These are phyloP conservation scores for Bipolaris gigantea DNA, from an alignment of 2,329 filamentous ascomycete species.

Conservation along the genomic window DNA sequence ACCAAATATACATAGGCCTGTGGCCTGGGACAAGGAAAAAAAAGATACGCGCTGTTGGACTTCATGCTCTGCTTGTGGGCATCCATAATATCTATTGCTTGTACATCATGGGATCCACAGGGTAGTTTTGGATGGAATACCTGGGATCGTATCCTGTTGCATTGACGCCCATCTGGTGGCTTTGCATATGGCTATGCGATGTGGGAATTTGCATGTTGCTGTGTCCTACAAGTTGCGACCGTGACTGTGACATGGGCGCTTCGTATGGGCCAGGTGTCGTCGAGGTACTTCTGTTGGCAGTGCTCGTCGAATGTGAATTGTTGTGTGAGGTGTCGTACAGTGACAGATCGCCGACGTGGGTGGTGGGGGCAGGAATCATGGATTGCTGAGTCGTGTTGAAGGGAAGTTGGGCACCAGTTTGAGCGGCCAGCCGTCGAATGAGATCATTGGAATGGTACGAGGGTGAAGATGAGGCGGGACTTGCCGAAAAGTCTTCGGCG, in stretches of 20 bases:
- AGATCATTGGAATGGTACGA: constrained; percentile 39
- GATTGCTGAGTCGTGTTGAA: constrained; percentile 39
- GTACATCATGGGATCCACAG: constrained; percentile 43
- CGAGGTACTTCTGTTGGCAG: constrained; percentile 36
- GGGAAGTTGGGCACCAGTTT: constrained; percentile 41
- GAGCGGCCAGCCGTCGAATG: constrained; percentile 41
- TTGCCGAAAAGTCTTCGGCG: constrained; percentile 32
- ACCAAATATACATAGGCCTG: constrained; percentile 10
- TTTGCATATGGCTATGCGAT: constrained; percentile 34
- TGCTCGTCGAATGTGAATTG: constrained; percentile 37
- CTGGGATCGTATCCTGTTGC: constrained; percentile 38
- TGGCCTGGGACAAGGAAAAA: not conserved
- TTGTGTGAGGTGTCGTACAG: constrained; percentile 41
- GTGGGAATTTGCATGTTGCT: constrained; percentile 29
- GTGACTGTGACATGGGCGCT: constrained; percentile 30
- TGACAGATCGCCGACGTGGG: constrained; percentile 41
- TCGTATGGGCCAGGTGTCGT: constrained; percentile 41
- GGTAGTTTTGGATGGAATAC: constrained; percentile 38
- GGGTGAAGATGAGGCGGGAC: constrained; percentile 31
- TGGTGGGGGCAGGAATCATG: constrained; percentile 34
- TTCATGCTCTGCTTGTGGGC: constrained; percentile 3
- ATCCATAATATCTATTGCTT: constrained; percentile 24
- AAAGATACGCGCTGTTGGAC: not conserved
- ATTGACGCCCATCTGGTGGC: constrained; percentile 37
- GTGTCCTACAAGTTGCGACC: constrained; percentile 29